Evolutionary conservation across 2,329 filamentous ascomycete species (phyloP).

Genomic region (Whalleya microplaca): DNA sequence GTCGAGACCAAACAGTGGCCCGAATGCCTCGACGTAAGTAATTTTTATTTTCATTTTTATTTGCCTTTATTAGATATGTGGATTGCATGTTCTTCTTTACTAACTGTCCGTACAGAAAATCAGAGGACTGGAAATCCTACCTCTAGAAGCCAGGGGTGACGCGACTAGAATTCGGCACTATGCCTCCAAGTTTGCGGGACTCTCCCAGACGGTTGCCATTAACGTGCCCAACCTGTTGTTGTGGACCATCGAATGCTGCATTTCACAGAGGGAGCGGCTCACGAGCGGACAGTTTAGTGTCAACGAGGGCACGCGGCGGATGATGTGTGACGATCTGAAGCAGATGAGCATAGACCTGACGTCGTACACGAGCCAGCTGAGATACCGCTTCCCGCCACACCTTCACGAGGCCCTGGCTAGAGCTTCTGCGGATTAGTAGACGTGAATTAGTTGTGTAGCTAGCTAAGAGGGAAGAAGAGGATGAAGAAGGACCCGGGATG

Average conservation of each 20-base stretch:
- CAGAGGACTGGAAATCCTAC: constrained; percentile 75
- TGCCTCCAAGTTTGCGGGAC: constrained; percentile 77
- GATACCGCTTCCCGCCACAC: constrained; percentile 84
- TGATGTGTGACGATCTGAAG: constrained; percentile 72
- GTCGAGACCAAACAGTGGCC: constrained; percentile 61
- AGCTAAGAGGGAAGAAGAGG: not conserved
- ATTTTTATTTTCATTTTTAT: constrained; percentile 6
- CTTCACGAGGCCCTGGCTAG: constrained; percentile 87
- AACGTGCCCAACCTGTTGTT: constrained; percentile 90
- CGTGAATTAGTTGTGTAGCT: not conserved
- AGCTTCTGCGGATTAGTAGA: constrained; percentile 68
- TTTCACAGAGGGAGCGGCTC: constrained; percentile 74
- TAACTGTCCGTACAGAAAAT: constrained; percentile 62
- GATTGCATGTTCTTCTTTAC: not conserved
- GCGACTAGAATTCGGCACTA: constrained; percentile 77
- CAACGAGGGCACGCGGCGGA: constrained; percentile 65
- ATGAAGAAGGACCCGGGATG: not conserved
- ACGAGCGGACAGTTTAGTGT: constrained; percentile 74
- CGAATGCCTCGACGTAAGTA: constrained; percentile 61
- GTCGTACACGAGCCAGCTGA: constrained; percentile 89
- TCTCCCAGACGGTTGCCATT: constrained; percentile 80
- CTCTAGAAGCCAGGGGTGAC: constrained; percentile 74
- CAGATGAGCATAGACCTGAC: constrained; percentile 88
- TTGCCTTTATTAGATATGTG: not conserved
- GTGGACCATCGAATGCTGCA: constrained; percentile 90